phyloP scores from a whole-genome alignment of 345 rosid genomes.

The Pugionium cornutum region DNA sequence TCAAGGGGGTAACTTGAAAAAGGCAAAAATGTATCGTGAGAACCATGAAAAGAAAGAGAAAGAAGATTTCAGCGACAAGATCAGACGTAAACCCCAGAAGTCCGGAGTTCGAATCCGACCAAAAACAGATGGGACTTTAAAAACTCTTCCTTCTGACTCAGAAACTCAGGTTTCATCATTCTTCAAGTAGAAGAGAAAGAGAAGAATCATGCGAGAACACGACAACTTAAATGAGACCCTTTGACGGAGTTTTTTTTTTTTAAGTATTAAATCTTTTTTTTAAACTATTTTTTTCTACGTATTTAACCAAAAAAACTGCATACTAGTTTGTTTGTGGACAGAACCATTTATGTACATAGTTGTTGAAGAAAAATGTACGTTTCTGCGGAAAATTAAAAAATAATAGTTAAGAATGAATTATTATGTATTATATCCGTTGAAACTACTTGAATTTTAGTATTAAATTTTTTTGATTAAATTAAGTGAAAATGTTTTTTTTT shows the following conservation, averaged over 20 bases:
- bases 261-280: no score
- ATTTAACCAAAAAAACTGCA: no score
- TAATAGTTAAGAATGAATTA: no score
- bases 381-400: no score
- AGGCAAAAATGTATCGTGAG: slow-evolving; percentile 18
- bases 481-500: no score
- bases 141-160: slow-evolving; percentile 35
- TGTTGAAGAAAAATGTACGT: no score
- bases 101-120: slow-evolving; percentile 26
- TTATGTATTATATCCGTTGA: no score
- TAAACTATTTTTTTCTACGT: no score
- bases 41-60: slow-evolving; percentile 27
- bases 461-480: no score
- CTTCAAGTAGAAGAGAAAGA: slow-evolving; percentile 39
- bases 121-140: slow-evolving; percentile 18
- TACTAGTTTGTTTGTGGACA: no score
- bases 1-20: slow-evolving; percentile 16
- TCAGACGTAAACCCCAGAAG: slow-evolving; percentile 26
- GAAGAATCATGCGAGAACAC: slow-evolving; percentile 33
- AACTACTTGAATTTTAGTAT: no score
- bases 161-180: slow-evolving; percentile 36
- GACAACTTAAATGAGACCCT: slow-evolving; percentile 42
- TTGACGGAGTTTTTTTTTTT: slow-evolving; percentile 34
- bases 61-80: slow-evolving; percentile 31
- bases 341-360: no score